phyloP scores from a whole-genome alignment of 148 eudicot species.

The Silene uniflora region DNA sequence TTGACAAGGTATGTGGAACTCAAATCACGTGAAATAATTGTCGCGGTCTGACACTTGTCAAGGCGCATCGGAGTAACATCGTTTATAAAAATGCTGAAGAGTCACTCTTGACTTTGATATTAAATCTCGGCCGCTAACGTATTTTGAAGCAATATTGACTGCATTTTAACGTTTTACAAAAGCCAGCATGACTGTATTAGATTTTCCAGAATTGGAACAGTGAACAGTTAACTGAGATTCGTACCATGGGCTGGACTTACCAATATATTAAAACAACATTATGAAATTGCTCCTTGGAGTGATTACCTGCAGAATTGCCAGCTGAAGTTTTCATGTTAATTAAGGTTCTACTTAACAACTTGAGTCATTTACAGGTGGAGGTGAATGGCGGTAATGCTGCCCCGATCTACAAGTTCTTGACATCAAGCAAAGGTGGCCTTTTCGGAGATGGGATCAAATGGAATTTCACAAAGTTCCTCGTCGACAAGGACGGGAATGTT shows the following conservation, averaged over 20 bases:
- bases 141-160: too few relatives aligned
- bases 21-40: too few relatives aligned
- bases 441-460: slow-evolving; percentile 76
- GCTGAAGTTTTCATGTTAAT: neutral
- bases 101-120: too few relatives aligned
- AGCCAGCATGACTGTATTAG: too few relatives aligned
- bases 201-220: too few relatives aligned
- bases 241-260: too few relatives aligned
- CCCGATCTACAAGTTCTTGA: slow-evolving; percentile 73
- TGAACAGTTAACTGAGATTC: too few relatives aligned
- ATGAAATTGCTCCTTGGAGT: neutral
- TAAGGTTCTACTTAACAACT: neutral
- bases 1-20: slow-evolving; percentile 35
- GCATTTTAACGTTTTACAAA: too few relatives aligned
- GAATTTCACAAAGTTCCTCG: slow-evolving; percentile 86
- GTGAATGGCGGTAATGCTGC: slow-evolving; percentile 71
- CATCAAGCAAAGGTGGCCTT: slow-evolving; percentile 65
- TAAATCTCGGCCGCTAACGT: too few relatives aligned
- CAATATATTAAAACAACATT: neutral
- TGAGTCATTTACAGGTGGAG: slow-evolving; percentile 44
- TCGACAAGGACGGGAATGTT: slow-evolving; percentile 65
- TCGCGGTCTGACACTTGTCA: too few relatives aligned
- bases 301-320: neutral
- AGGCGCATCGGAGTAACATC: too few relatives aligned
- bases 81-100: too few relatives aligned